These are phyloP conservation scores for Begonia masoniana DNA, from an alignment of 306 rosid genomes.

Conservation along the genomic window DNA sequence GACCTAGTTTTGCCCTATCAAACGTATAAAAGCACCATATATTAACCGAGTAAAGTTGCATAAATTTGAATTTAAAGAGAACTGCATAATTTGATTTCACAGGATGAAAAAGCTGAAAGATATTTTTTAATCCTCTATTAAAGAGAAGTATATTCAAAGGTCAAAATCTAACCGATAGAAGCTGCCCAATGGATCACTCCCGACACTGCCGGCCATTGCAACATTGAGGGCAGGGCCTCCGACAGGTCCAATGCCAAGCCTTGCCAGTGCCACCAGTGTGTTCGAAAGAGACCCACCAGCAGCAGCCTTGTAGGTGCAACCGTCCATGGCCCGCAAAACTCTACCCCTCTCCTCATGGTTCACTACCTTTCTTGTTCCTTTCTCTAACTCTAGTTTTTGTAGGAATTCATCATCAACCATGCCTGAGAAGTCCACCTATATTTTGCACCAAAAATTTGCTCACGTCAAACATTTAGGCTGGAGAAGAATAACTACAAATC, in stretches of 20 bases:
- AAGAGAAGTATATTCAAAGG: slow-evolving; percentile 3
- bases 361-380: slow-evolving; percentile 75
- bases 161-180: slow-evolving; percentile 55
- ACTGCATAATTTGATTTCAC: no score
- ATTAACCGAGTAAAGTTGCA: not conserved
- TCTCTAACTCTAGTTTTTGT: slow-evolving; percentile 64
- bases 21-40: not conserved
- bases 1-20: slow-evolving; percentile 53
- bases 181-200: slow-evolving; percentile 88
- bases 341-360: slow-evolving; percentile 93
- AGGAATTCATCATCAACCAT: slow-evolving; percentile 64
- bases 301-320: slow-evolving; percentile 91
- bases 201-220: slow-evolving; percentile 90
- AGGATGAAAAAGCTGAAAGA: no score
- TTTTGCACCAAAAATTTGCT: no score
- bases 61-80: no score
- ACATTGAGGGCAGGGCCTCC: slow-evolving; percentile 55
- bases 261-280: slow-evolving; percentile 81
- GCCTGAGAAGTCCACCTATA: slow-evolving; percentile 90
- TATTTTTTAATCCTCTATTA: no score
- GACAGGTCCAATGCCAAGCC: slow-evolving; percentile 50
- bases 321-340: slow-evolving; percentile 93
- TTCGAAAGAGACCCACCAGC: slow-evolving; percentile 98
- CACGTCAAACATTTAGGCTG: no score
- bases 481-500: not conserved